These are phyloP conservation scores for Phialophora expanda DNA, from an alignment of 2,329 filamentous ascomycete genomes.

Conservation along the genomic window DNA sequence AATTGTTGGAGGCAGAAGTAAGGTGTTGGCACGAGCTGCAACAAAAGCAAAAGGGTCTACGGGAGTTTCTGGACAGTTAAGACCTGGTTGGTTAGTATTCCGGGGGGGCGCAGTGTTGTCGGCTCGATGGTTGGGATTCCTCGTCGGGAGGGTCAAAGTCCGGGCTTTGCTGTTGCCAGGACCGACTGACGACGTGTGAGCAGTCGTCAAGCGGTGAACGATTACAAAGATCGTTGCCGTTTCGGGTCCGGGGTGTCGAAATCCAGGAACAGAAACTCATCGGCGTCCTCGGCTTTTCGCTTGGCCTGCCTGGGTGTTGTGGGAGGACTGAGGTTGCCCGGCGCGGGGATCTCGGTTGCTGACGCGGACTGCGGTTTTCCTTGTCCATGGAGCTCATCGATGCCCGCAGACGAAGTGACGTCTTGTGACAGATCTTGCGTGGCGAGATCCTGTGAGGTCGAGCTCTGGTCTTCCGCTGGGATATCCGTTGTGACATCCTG, in stretches of 20 bases:
- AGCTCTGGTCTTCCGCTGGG: not conserved
- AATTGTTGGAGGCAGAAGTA: not conserved
- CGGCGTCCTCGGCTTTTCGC: slow-evolving; percentile 37
- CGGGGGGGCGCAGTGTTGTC: not conserved
- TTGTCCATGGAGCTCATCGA: not conserved
- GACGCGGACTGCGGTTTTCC: slow-evolving; percentile 9
- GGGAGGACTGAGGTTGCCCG: slow-evolving; percentile 24
- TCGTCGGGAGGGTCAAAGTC: not conserved
- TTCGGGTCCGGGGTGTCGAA: slow-evolving; percentile 38
- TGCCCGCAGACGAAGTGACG: not conserved
- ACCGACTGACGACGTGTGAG: not conserved
- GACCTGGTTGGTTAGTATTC: not conserved
- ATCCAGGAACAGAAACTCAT: slow-evolving; percentile 36
- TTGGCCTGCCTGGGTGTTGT: slow-evolving; percentile 35
- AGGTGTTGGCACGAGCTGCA: slow-evolving; percentile 1
- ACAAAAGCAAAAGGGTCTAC: slow-evolving; percentile 8
- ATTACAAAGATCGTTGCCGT: slow-evolving; percentile 34
- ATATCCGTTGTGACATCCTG: slow-evolving; percentile 11
- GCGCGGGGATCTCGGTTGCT: slow-evolving; percentile 1
- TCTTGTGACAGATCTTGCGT: slow-evolving; percentile 2
- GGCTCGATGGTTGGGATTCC: not conserved
- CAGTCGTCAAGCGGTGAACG: not conserved
- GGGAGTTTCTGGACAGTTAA: not conserved
- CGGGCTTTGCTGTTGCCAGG: not conserved
- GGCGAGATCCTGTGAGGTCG: not conserved